Base-by-base conservation (phyloP, 2,329 filamentous ascomycete genomes). In the Arthrobotrys entomopaga region DNA sequence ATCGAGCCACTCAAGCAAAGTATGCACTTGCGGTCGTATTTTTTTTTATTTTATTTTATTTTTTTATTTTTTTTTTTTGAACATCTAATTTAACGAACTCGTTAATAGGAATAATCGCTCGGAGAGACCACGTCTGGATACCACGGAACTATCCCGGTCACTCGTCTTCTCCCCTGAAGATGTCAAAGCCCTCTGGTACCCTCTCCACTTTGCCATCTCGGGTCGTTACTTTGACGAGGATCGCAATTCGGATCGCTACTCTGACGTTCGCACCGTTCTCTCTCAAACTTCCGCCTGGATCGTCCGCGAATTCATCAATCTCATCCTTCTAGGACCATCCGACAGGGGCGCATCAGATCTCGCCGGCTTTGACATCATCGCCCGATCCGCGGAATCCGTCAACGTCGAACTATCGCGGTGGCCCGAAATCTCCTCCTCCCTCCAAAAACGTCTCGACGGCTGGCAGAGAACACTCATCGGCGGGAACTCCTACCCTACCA, bases 141-240 rank as follows among this genome's bases (percentile, higher is more conserved):
- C 69, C 42, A 57, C 42, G n/a, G 69, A 73, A 22, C 69, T 73
- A 29, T 61, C 69, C 10, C 69, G 69, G 29, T 73, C 69, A 16
- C 69, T 73, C 5, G 22, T 73, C 56, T 73, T 73, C 50, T 73
- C 69, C 16, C 69, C 69, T 6, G 69, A 73, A 49, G 69, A 73
- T 29, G 69, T 73, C 61, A 73, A 73, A 19, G 69, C 69, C 26
- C 69, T 73, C 43, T 73, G 69, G 69, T 73, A 63, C 22, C 69
- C 69, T 7, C 69, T 73, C 6, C 69, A 73, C 56, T 73, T 73
- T 40, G 69, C 69, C 42, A 73, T 73, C 61, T 73, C 69, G 3
- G 69, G 69, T 13, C 69, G 69, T 22, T 73, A 73, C 56, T 73
- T 73, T 56, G 69, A 73, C 61, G 69, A 73, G 24, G 69, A 73